phyloP scores from a whole-genome alignment of 228 moss, liverwort and hornwort species.

The Sphagnum fallax region DNA sequence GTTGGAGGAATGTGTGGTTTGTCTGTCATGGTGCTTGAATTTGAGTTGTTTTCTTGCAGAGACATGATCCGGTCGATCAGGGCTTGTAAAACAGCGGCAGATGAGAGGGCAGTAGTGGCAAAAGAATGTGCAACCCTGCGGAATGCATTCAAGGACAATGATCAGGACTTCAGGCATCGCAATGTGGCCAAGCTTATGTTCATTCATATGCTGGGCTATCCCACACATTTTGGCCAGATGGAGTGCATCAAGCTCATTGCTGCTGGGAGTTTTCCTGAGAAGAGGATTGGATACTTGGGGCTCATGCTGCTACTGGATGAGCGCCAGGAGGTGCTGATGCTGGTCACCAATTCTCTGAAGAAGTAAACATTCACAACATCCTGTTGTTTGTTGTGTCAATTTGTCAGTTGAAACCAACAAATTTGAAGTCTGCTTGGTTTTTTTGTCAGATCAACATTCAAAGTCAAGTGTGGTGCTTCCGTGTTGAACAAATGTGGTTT shows the following conservation, averaged over 20 bases:
- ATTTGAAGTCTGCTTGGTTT: no score
- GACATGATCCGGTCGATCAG: constrained; percentile 84
- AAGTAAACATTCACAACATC: constrained; percentile 30
- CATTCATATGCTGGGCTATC: constrained; percentile 81
- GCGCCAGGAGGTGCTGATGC: constrained; percentile 81
- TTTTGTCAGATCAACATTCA: no score
- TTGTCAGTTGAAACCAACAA: no score
- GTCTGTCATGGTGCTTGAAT: no score
- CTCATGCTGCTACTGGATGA: constrained; percentile 84
- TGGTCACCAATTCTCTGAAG: constrained; percentile 79
- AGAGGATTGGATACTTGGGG: constrained; percentile 79
- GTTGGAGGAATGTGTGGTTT: no score
- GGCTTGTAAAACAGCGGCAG: constrained; percentile 77
- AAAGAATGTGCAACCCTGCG: constrained; percentile 75
- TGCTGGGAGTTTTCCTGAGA: constrained; percentile 63
- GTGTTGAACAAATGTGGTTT: no score
- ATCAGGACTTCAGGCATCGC: constrained; percentile 72
- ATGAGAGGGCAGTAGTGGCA: constrained; percentile 75
- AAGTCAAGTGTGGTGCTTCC: no score
- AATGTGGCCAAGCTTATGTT: constrained; percentile 90
- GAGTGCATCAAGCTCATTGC: constrained; percentile 82
- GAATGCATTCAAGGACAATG: constrained; percentile 69
- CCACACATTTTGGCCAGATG: constrained; percentile 83
- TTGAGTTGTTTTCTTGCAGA: constrained; percentile 13
- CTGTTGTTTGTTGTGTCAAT: no score